Conservation (phyloP, 139 green algal genomes). For the Chlorella sp. region DNA sequence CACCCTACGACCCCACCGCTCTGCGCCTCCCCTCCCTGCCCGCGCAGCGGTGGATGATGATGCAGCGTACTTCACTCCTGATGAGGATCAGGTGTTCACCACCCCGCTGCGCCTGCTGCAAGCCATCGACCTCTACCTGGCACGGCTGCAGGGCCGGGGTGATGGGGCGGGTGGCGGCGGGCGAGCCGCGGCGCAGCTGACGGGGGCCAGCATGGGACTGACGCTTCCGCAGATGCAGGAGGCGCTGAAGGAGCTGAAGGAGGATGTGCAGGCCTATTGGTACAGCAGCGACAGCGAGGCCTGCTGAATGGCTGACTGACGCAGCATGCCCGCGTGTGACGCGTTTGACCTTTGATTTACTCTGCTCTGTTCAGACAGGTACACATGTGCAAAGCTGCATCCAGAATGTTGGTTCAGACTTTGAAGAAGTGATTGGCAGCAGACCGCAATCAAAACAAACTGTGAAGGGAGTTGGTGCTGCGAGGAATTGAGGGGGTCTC, state of each 20-base stretch:
- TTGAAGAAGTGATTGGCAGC: too few relatives aligned
- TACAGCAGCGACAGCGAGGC: not conserved
- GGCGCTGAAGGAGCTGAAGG: constrained; percentile 6
- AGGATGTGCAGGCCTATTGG: constrained; percentile 26
- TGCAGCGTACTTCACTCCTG: not conserved
- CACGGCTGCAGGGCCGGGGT: constrained; percentile 1
- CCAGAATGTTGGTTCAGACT: too few relatives aligned
- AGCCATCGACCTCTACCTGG: constrained; percentile 38
- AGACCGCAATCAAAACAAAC: too few relatives aligned
- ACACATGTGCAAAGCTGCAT: too few relatives aligned
- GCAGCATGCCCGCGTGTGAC: too few relatives aligned
- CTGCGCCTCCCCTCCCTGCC: not conserved
- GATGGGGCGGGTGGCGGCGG: not conserved
- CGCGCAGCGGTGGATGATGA: constrained; percentile 22
- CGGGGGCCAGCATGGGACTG: not conserved
- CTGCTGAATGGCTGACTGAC: not conserved
- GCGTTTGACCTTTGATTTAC: too few relatives aligned
- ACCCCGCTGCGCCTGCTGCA: constrained; percentile 52
- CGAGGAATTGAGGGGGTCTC: too few relatives aligned
- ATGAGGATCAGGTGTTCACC: constrained; percentile 48
- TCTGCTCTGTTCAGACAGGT: too few relatives aligned
- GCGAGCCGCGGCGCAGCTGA: not conserved
- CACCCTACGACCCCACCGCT: not conserved
- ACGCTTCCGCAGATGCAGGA: not conserved
- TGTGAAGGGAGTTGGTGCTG: too few relatives aligned